phyloP scores from a whole-genome alignment of 1,284 basidiomycete genomes.

The Rhodofomes roseus region DNA sequence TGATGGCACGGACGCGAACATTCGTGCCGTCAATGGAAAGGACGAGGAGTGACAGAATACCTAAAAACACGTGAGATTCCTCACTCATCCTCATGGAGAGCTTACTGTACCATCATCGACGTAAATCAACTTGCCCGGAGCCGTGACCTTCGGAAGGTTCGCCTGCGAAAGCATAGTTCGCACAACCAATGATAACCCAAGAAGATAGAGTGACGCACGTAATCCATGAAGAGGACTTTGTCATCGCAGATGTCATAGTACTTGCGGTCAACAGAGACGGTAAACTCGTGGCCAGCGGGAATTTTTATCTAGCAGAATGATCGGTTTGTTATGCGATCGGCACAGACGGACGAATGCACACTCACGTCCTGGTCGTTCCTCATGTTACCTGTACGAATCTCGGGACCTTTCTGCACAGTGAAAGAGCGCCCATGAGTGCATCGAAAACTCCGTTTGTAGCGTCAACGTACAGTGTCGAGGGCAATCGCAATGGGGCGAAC shows the following conservation, averaged over 20 bases:
- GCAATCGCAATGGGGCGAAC: conserved; percentile 97
- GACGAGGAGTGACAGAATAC: conserved; percentile 93
- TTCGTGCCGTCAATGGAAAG: conserved; percentile 79
- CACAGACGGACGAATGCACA: conserved; percentile 19
- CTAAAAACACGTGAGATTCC: conserved; percentile 30
- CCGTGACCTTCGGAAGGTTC: conserved; percentile 94
- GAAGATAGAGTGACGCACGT: conserved; percentile 49
- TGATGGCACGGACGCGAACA: conserved; percentile 86
- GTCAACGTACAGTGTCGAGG: conserved; percentile 78
- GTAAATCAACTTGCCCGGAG: conserved; percentile 94
- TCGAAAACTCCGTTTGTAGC: conserved; percentile 4
- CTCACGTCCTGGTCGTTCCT: conserved; percentile 82
- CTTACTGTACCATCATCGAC: conserved; percentile 82
- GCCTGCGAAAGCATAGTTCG: conserved; percentile 38
- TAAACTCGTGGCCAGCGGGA: conserved; percentile 92
- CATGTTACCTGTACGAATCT: conserved; percentile 98
- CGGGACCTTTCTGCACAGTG: conserved; percentile 85
- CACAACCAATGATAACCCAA: conserved; percentile 9
- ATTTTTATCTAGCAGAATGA: conserved; percentile 62
- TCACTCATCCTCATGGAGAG: not conserved
- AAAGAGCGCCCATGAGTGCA: not conserved
- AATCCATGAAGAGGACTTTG: conserved; percentile 88
- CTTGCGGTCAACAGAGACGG: conserved; percentile 81
- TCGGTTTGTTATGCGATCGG: conserved; percentile 6
- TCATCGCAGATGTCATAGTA: conserved; percentile 81